Base-by-base conservation (phyloP, 1,284 basidiomycete genomes). In the Pyrrhoderma noxium region DNA sequence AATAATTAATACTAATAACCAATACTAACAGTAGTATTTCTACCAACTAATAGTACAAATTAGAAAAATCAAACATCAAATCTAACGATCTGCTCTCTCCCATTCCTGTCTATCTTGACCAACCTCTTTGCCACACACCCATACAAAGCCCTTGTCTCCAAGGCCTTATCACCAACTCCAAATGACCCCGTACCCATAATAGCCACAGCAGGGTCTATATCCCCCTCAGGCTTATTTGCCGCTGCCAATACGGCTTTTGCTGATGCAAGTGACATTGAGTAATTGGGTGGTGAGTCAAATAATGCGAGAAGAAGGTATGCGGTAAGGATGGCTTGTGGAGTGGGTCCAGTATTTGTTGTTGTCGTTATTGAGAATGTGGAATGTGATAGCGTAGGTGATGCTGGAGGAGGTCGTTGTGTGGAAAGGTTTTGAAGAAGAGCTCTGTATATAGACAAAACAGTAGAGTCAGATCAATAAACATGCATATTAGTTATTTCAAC, bases 51-150 rank as follows among this genome's bases (percentile, higher is more conserved):
- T n/a, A n/a, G n/a, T n/a, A n/a, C n/a, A n/a, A n/a, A n/a, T n/a
- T n/a, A n/a, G n/a, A n/a, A n/a, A n/a, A n/a, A n/a, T n/a, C n/a
- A n/a, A n/a, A n/a, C 59, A 62, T 85, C 78, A 62, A 87, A 88
- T 56, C 75, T 75, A 19, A 88, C 82, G 7, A 80, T 70, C 63
- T 89, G 85, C 61, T 85, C 83, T 35, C 82, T 74, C 8, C 78
- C 75, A 23, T 82, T 77, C 44, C 86, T 70, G 47, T 89, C 85
- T 56, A 89, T 86, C 65, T 79, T 84, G 54, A 89, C 62, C 46
- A 89, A 65, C 52, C 83, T 72, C 66, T 88, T 89, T 19, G 82
- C 82, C 9, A 87, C 82, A 59, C 85, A 63, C n/a, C 61, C 63
- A 44, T 64, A 64, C 27, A 64, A 51, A 8, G 80, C 74, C 47